Percentiles rank a stretch among this genome's conserved stretches.
phyloP scores from a whole-genome alignment of 2,329 filamentous ascomycete species.

The Penicillium polonicum region DNA sequence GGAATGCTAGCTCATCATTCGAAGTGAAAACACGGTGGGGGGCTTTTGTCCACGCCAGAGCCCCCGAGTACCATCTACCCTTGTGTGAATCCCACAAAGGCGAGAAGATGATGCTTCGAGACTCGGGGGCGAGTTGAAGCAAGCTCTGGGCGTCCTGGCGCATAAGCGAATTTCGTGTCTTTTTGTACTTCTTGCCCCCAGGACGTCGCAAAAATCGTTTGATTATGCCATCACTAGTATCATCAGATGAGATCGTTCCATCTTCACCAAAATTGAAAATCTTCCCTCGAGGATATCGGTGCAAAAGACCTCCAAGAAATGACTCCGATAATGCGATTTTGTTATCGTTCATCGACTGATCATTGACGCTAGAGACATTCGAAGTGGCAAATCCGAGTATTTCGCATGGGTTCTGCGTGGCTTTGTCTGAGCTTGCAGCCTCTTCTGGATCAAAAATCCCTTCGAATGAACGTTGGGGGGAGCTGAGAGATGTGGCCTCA shows the following conservation, averaged over 20 bases:
- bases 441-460: not conserved
- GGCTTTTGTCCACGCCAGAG: conserved; percentile 24
- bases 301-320: conserved; percentile 45
- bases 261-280: conserved; percentile 48
- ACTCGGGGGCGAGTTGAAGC: conserved; percentile 14
- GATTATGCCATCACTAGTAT: conserved; percentile 11
- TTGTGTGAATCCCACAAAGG: conserved; percentile 33
- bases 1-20: conserved; percentile 23
- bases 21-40: conserved; percentile 19
- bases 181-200: conserved; percentile 11
- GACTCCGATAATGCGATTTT: conserved; percentile 37
- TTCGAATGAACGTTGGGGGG: not conserved
- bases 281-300: conserved; percentile 48
- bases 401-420: conserved; percentile 5
- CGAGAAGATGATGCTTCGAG: conserved; percentile 25
- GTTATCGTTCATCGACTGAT: conserved; percentile 10
- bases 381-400: conserved; percentile 17
- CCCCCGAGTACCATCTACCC: conserved; percentile 26
- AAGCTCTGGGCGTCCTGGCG: conserved; percentile 15
- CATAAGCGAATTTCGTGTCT: conserved; percentile 4
- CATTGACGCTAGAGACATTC: conserved; percentile 27
- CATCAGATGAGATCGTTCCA: conserved; percentile 35
- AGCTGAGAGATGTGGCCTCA: not conserved
- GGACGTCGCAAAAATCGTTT: conserved; percentile 6
- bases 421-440: not conserved